Conservation (phyloP, 108 stramenopile species). For the Craspedostauros australis region DNA sequence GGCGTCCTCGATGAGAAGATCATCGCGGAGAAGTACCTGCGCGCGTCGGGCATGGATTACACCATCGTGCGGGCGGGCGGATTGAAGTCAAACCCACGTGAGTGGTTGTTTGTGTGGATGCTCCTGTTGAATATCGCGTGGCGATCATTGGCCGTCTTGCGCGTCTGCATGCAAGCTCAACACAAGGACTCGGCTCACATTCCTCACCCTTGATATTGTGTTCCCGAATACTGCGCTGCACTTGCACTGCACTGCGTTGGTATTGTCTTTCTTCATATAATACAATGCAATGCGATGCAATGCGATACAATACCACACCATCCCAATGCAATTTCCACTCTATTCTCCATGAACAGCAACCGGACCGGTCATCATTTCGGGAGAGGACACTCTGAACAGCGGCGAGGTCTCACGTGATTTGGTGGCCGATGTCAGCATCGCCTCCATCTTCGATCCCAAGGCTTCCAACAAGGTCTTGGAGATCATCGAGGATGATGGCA, state of each 20-base stretch:
- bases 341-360: constrained; percentile 8
- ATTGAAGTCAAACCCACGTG: constrained; percentile 59
- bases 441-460: constrained; percentile 60
- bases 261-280: too few relatives aligned
- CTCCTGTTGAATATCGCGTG: too few relatives aligned
- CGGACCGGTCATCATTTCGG: constrained; percentile 47
- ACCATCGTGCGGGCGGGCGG: constrained; percentile 84
- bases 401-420: constrained; percentile 77
- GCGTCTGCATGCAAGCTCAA: too few relatives aligned
- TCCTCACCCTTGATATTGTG: too few relatives aligned
- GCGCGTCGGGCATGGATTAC: constrained; percentile 60
- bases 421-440: constrained; percentile 83
- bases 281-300: too few relatives aligned
- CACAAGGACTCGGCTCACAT: too few relatives aligned
- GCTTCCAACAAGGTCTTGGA: constrained; percentile 77
- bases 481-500: constrained; percentile 66
- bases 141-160: too few relatives aligned
- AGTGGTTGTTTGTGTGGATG: not conserved
- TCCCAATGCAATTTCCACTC: too few relatives aligned
- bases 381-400: constrained; percentile 66
- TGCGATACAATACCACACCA: too few relatives aligned
- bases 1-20: constrained; percentile 76
- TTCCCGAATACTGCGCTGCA: too few relatives aligned
- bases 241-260: too few relatives aligned
- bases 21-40: constrained; percentile 65